Evolutionary conservation across 768 basidiomycete species (phyloP).

Genomic region (Phaffia tasmanica): DNA sequence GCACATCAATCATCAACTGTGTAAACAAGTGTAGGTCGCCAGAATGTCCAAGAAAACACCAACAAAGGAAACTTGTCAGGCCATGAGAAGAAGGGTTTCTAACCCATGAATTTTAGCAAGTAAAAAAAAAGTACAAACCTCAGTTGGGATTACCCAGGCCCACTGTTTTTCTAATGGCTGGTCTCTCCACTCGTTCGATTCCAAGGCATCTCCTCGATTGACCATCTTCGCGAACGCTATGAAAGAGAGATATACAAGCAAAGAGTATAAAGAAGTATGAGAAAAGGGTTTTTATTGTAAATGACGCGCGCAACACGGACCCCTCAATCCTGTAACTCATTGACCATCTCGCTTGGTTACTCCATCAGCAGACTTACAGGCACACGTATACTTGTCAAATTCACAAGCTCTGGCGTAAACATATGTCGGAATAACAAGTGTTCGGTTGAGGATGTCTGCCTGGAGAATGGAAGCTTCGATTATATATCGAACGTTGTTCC

Average conservation of each 20-base stretch:
- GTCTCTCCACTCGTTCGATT: constrained; percentile 41
- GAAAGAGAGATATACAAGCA: background rate
- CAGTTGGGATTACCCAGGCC: constrained; percentile 32
- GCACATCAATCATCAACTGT: constrained; percentile 42
- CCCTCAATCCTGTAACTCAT: too few species aligned
- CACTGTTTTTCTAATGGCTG: constrained; percentile 37
- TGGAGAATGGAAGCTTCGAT: constrained; percentile 44
- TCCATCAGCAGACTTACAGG: background rate
- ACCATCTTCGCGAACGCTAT: constrained; percentile 43
- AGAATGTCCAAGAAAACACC: background rate
- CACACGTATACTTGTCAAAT: constrained; percentile 36
- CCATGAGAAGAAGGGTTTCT: constrained; percentile 36
- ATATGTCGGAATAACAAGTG: constrained; percentile 43
- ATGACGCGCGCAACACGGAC: too few species aligned
- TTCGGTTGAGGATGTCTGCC: constrained; percentile 43
- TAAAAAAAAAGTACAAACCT: constrained; percentile 10
- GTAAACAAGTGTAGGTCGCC: background rate
- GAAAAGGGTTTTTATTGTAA: too few species aligned
- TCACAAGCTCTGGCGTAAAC: constrained; percentile 46
- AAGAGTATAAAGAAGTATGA: background rate
- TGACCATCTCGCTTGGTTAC: too few species aligned
- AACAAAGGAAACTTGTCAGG: constrained; percentile 36
- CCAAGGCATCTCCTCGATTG: constrained; percentile 43
- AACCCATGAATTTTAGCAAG: background rate
- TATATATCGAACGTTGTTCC: constrained; percentile 48